These are phyloP conservation scores for Lepiota subincarnata DNA, from an alignment of 768 basidiomycete genomes.

Conservation along the genomic window DNA sequence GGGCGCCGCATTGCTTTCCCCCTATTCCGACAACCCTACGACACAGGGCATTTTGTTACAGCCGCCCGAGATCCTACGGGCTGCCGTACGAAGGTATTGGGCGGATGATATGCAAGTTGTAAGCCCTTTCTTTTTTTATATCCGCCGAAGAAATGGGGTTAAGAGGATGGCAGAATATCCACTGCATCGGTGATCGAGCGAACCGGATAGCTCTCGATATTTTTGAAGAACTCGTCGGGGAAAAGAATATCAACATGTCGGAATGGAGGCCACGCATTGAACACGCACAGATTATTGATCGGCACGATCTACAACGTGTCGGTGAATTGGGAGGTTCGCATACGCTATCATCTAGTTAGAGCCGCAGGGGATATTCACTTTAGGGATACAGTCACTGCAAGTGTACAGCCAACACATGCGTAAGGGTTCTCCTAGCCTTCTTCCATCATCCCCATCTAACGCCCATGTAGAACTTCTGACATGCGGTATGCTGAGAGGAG, in stretches of 20 bases:
- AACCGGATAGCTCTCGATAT: constrained; percentile 82
- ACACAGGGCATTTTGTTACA: constrained; percentile 67
- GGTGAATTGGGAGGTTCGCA: constrained; percentile 68
- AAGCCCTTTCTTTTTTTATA: constrained; percentile 21
- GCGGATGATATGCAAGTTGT: constrained; percentile 83
- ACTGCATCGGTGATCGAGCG: constrained; percentile 86
- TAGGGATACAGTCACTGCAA: constrained; percentile 68
- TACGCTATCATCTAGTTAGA: not conserved
- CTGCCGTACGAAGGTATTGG: constrained; percentile 60
- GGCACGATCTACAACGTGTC: constrained; percentile 63
- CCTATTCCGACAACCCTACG: constrained; percentile 73
- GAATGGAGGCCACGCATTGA: constrained; percentile 78
- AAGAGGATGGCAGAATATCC: constrained; percentile 64
- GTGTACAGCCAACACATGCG: constrained; percentile 93
- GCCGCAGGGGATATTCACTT: not conserved
- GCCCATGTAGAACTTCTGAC: constrained; percentile 63
- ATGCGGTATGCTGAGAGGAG: constrained; percentile 91
- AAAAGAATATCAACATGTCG: constrained; percentile 32
- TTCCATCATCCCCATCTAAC: not conserved
- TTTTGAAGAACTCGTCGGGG: constrained; percentile 60
- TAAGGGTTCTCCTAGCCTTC: constrained; percentile 32
- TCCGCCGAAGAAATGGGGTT: not conserved
- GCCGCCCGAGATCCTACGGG: constrained; percentile 46
- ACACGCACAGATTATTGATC: constrained; percentile 86
- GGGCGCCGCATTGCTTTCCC: constrained; percentile 75